phyloP scores from a whole-genome alignment of 176 grass and related monocot species.

The Zoysia japonica region DNA sequence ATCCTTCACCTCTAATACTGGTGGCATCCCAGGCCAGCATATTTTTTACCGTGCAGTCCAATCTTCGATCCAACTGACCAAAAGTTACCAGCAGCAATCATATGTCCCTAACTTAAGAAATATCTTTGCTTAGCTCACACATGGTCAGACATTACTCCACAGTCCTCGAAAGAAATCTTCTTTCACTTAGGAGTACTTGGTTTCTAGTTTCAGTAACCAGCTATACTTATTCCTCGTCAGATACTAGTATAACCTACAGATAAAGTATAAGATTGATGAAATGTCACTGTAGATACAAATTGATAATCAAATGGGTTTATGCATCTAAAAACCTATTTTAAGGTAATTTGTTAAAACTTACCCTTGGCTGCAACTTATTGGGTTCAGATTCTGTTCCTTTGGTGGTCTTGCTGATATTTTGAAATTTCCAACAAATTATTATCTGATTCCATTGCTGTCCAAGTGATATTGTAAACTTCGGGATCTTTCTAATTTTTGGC shows the following conservation, averaged over 20 bases:
- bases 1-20: slow-evolving; percentile 9
- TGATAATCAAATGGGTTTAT: not conserved
- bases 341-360: no score
- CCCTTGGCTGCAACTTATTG: slow-evolving; percentile 10
- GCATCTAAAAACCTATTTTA: no score
- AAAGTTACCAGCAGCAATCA: not conserved
- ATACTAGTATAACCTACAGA: not conserved
- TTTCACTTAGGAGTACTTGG: no score
- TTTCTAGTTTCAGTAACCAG: not conserved
- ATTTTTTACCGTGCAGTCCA: not conserved
- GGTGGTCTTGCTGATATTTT: slow-evolving; percentile 13
- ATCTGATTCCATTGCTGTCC: slow-evolving; percentile 8
- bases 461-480: not conserved
- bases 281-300: not conserved
- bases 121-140: not conserved
- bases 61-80: not conserved
- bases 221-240: not conserved
- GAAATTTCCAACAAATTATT: not conserved
- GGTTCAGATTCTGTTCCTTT: not conserved
- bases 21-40: not conserved
- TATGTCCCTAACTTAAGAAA: not conserved
- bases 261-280: no score
- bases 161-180: not conserved
- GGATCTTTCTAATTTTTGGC: not conserved
- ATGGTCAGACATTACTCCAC: not conserved